Percentiles rank a stretch among this genome's conserved stretches.
phyloP scores from a whole-genome alignment of 2,329 filamentous ascomycete genomes.

The Geosmithia morbida region DNA sequence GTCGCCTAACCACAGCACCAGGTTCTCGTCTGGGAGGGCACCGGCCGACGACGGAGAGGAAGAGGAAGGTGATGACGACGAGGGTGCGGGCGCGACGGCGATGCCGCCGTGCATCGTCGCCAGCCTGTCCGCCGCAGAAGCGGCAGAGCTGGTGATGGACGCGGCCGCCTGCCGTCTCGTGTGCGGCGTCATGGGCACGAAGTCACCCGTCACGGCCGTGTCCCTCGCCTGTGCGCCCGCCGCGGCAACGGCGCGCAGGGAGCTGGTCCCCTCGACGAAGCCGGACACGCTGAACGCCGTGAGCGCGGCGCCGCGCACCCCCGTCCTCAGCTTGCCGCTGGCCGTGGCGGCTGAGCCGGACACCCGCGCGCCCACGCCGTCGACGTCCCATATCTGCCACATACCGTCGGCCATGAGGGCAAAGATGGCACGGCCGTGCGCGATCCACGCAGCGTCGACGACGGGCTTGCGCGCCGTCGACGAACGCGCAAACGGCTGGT shows the following conservation, averaged over 20 bases:
- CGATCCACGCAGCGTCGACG: slow-evolving; percentile 48
- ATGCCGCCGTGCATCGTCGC: slow-evolving; percentile 37
- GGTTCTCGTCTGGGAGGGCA: slow-evolving; percentile 34
- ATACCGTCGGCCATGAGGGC: slow-evolving; percentile 46
- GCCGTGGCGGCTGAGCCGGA: slow-evolving; percentile 23
- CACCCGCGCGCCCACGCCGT: slow-evolving; percentile 32
- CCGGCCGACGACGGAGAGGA: no score
- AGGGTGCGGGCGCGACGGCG: slow-evolving; percentile 29
- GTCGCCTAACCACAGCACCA: slow-evolving; percentile 42
- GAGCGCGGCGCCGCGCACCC: slow-evolving; percentile 41
- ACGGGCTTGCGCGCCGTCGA: slow-evolving; percentile 40
- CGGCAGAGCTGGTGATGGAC: slow-evolving; percentile 21
- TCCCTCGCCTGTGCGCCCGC: slow-evolving; percentile 17
- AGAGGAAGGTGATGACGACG: slow-evolving; percentile 5
- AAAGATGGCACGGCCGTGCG: slow-evolving; percentile 43
- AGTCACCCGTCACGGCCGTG: slow-evolving; percentile 28
- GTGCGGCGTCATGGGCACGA: slow-evolving; percentile 51
- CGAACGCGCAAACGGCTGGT: slow-evolving; percentile 37
- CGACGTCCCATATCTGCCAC: slow-evolving; percentile 56
- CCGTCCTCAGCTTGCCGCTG: slow-evolving; percentile 33
- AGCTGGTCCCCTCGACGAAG: slow-evolving; percentile 44
- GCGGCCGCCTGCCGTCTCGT: slow-evolving; percentile 38
- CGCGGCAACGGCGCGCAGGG: slow-evolving; percentile 27
- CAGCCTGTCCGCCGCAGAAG: slow-evolving; percentile 35
- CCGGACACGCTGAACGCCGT: slow-evolving; percentile 44